Percentiles rank a stretch among this genome's conserved stretches.
phyloP scores from a whole-genome alignment of 495 filamentous ascomycete genomes.

The Aeminium ludgeri region DNA sequence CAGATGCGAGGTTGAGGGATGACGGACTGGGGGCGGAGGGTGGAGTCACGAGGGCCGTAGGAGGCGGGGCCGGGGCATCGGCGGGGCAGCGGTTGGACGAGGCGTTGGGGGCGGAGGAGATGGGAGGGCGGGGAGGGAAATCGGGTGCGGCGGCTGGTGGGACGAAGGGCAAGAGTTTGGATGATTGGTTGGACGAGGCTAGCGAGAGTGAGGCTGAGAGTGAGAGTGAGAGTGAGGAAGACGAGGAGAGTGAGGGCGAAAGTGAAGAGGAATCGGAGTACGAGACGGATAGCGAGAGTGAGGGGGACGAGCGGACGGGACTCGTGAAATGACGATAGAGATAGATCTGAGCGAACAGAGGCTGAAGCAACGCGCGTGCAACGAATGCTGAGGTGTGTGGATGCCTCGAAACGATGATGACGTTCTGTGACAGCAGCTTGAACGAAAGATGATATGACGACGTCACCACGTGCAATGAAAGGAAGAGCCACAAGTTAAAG shows the following conservation, averaged over 20 bases:
- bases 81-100: conserved; percentile 50
- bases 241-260: conserved; percentile 27
- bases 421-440: no score
- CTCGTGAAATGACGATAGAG: conserved; percentile 25
- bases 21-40: conserved; percentile 26
- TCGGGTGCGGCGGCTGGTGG: conserved; percentile 21
- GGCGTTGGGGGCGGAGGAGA: conserved; percentile 19
- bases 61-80: conserved; percentile 31
- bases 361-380: no score
- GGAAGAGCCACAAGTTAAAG: no score
- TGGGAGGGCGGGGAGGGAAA: no score
- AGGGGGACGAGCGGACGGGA: conserved; percentile 29
- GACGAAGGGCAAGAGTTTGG: conserved; percentile 50
- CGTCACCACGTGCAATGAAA: no score
- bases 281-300: conserved; percentile 31
- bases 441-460: no score
- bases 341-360: not conserved
- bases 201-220: conserved; percentile 36
- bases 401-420: no score
- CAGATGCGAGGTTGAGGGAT: conserved; percentile 54
- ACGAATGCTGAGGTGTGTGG: no score
- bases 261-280: conserved; percentile 36
- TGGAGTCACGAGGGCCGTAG: no score
- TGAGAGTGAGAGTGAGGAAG: conserved; percentile 29
- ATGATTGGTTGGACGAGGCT: conserved; percentile 81